phyloP scores from a whole-genome alignment of 352 stramenopile genomes.

The Globisporangium canariense region DNA sequence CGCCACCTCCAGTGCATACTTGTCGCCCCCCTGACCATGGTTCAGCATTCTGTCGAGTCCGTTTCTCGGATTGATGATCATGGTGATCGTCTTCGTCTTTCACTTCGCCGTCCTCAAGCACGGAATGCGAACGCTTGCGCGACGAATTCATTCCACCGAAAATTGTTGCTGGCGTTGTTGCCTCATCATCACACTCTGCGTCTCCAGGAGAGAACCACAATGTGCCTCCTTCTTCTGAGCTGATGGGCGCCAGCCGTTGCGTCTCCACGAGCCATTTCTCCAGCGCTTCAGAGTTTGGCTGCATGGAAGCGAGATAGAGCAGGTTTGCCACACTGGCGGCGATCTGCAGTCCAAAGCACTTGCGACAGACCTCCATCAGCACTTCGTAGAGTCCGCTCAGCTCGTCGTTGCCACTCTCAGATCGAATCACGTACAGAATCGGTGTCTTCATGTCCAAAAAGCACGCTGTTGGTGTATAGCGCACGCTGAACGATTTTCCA shows the following conservation, averaged over 20 bases:
- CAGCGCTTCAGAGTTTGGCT: conserved; percentile 23
- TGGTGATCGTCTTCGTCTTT: conserved; percentile 25
- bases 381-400: conserved; percentile 38
- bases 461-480: conserved; percentile 27
- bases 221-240: conserved; percentile 22
- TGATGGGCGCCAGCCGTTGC: conserved; percentile 49
- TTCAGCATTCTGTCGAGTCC: not conserved
- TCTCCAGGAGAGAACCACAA: conserved; percentile 26
- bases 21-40: not conserved
- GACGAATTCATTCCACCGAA: too few relatives aligned
- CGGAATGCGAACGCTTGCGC: conserved; percentile 13
- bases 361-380: conserved; percentile 54
- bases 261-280: conserved; percentile 66
- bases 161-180: not conserved
- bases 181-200: not conserved
- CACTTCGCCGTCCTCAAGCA: conserved; percentile 59
- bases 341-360: conserved; percentile 43
- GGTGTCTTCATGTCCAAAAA: conserved; percentile 40
- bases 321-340: conserved; percentile 62
- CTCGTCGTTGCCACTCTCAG: conserved; percentile 26
- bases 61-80: conserved; percentile 19
- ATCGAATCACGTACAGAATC: conserved; percentile 36
- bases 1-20: not conserved
- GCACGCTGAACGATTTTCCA: conserved; percentile 31
- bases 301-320: conserved; percentile 68